A percentile compares a stretch with the other conserved stretches of the same genome.
phyloP scores from a whole-genome alignment of 352 stramenopile species.

The Phytopythium helicoides region DNA sequence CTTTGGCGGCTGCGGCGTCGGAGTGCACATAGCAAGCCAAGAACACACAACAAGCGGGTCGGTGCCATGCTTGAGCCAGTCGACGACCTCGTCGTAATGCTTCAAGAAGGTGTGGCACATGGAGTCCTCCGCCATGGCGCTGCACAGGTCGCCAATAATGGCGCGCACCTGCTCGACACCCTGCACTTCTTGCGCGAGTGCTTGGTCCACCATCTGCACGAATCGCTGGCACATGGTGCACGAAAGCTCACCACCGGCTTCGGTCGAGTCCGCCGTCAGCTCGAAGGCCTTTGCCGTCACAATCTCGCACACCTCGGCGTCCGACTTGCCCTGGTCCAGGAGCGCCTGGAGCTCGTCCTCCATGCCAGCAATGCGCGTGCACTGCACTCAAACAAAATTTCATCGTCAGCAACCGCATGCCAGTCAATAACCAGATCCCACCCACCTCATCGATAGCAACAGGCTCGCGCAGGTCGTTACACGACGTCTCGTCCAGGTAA shows the following conservation, averaged over 20 bases:
- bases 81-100: slow-evolving; percentile 71
- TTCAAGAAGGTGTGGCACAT: slow-evolving; percentile 81
- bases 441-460: slow-evolving; percentile 31
- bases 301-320: slow-evolving; percentile 53
- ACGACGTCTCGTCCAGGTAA: slow-evolving; percentile 43
- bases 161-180: slow-evolving; percentile 64
- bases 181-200: slow-evolving; percentile 51
- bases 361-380: slow-evolving; percentile 35
- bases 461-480: slow-evolving; percentile 34
- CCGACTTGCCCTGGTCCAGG: slow-evolving; percentile 31
- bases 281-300: slow-evolving; percentile 10
- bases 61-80: slow-evolving; percentile 73
- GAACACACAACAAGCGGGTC: slow-evolving; percentile 57
- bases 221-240: slow-evolving; percentile 79
- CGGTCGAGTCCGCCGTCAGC: slow-evolving; percentile 5
- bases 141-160: slow-evolving; percentile 75
- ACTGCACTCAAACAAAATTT: slow-evolving; percentile 15
- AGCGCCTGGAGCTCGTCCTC: slow-evolving; percentile 43
- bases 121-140: slow-evolving; percentile 63
- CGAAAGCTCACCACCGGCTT: slow-evolving; percentile 34
- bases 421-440: slow-evolving; percentile 3
- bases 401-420: slow-evolving; percentile 2
- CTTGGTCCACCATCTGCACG: slow-evolving; percentile 67
- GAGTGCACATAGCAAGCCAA: slow-evolving; percentile 60
- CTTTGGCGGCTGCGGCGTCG: slow-evolving; percentile 2